Evolutionary conservation across 2,329 filamentous ascomycete genomes (phyloP).

Genomic region (Penicillium sp.): DNA sequence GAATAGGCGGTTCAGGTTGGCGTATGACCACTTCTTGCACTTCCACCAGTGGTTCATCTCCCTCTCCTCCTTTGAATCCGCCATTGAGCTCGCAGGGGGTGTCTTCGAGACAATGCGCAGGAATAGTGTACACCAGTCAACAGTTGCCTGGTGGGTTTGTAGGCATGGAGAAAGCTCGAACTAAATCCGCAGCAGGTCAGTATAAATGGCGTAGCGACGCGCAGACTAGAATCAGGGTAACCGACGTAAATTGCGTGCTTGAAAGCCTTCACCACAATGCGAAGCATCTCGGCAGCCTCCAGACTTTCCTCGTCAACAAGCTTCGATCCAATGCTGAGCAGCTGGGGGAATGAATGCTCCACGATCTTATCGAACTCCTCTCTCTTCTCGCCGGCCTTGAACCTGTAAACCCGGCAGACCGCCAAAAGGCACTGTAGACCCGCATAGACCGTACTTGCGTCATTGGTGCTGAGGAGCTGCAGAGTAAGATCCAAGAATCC

Average conservation of each 20-base stretch:
- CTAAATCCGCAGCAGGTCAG: conserved; percentile 49
- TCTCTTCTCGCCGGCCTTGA: conserved; percentile 77
- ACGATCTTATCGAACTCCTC: conserved; percentile 93
- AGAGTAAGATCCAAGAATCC: conserved; percentile 90
- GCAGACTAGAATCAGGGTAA: conserved; percentile 18
- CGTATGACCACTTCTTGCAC: conserved; percentile 99
- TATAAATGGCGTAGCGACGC: conserved; percentile 15
- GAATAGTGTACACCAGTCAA: conserved; percentile 96
- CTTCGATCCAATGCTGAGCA: conserved; percentile 82
- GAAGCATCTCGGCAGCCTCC: conserved; percentile 95
- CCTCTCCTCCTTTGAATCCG: conserved; percentile 76
- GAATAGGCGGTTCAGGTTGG: conserved; percentile 92
- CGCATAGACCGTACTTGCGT: conserved; percentile 82
- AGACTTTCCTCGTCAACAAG: conserved; percentile 86
- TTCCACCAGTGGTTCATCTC: conserved; percentile 99
- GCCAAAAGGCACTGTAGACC: conserved; percentile 91
- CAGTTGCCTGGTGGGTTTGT: conserved; percentile 76
- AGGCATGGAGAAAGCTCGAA: conserved; percentile 80
- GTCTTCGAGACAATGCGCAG: conserved; percentile 83
- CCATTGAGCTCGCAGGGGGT: conserved; percentile 73
- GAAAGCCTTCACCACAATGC: conserved; percentile 91
- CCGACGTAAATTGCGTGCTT: conserved; percentile 96
- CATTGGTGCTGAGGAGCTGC: conserved; percentile 81
- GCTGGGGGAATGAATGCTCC: conserved; percentile 80
- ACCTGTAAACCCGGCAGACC: conserved; percentile 92